phyloP scores from a whole-genome alignment of 2,329 filamentous ascomycete species.

The Trichoderma asperellum region DNA sequence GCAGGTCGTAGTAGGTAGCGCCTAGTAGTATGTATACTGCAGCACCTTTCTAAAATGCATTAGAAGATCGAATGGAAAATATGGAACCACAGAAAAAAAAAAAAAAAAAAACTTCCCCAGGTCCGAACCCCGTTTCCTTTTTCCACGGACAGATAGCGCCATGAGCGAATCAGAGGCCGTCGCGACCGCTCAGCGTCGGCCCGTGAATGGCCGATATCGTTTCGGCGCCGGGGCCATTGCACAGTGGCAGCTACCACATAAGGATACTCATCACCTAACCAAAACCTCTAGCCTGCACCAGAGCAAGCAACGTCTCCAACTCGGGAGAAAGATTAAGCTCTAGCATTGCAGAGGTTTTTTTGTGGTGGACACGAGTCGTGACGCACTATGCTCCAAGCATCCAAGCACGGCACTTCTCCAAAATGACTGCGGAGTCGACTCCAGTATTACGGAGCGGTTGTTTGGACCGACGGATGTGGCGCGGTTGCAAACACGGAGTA shows the following conservation, averaged over 20 bases:
- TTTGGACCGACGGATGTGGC: background rate
- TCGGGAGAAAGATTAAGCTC: slow-evolving; percentile 28
- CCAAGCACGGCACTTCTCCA: slow-evolving; percentile 2
- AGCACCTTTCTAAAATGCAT: background rate
- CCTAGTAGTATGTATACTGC: background rate
- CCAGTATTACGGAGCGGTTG: slow-evolving; percentile 11
- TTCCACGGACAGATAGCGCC: background rate
- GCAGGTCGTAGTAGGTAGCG: no score
- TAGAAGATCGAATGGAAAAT: background rate
- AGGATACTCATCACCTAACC: slow-evolving; percentile 10
- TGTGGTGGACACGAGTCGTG: slow-evolving; percentile 13
- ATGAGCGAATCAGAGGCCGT: slow-evolving; percentile 29
- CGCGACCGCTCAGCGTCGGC: slow-evolving; percentile 31
- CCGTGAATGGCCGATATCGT: slow-evolving; percentile 33
- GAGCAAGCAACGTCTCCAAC: background rate
- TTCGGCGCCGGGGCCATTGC: background rate
- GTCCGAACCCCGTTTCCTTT: background rate
- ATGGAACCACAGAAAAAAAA: background rate
- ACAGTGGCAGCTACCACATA: background rate
- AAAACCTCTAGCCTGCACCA: slow-evolving; percentile 6
- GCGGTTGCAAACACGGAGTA: background rate
- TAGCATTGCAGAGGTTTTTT: background rate
- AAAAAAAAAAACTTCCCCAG: background rate
- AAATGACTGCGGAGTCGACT: slow-evolving; percentile 19
- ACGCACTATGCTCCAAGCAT: slow-evolving; percentile 21